Percentiles rank a stretch among this genome's conserved stretches.
These are phyloP conservation scores for Wakefieldia striispora DNA, from an alignment of 768 basidiomycete species.

Conservation along the genomic window DNA sequence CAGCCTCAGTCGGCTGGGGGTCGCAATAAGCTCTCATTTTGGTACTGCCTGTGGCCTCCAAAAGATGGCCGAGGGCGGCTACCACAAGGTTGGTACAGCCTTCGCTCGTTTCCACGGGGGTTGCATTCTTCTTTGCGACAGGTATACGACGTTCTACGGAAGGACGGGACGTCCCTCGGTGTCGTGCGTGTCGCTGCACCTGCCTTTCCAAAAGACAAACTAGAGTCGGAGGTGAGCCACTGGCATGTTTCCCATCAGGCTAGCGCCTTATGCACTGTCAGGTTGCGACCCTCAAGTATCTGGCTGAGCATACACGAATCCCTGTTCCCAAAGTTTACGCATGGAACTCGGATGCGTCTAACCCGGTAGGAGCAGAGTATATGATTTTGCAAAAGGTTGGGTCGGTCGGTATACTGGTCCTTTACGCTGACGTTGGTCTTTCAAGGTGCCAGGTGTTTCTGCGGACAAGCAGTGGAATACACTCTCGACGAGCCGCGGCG, in stretches of 20 bases:
- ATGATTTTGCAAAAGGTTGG: background rate
- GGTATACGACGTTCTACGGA: background rate
- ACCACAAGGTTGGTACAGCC: background rate
- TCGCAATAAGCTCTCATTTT: background rate
- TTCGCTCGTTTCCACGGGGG: background rate
- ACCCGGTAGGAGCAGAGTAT: conserved; percentile 1
- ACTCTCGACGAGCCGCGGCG: background rate
- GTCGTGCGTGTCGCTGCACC: background rate
- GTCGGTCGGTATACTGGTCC: background rate
- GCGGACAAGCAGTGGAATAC: background rate
- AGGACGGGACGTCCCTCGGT: background rate
- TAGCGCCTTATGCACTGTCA: background rate
- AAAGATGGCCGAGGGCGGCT: conserved; percentile 1
- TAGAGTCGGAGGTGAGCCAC: background rate
- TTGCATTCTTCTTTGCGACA: background rate
- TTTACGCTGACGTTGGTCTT: background rate
- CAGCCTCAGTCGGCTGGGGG: background rate
- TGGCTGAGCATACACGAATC: background rate
- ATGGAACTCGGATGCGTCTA: background rate
- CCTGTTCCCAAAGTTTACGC: conserved; percentile 1
- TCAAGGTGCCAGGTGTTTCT: background rate
- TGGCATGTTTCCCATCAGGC: too few relatives aligned
- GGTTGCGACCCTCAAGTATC: background rate
- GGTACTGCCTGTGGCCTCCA: background rate
- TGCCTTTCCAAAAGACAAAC: conserved; percentile 3